phyloP scores from a whole-genome alignment of 108 stramenopile genomes.

The Parietichytrium sp. region DNA sequence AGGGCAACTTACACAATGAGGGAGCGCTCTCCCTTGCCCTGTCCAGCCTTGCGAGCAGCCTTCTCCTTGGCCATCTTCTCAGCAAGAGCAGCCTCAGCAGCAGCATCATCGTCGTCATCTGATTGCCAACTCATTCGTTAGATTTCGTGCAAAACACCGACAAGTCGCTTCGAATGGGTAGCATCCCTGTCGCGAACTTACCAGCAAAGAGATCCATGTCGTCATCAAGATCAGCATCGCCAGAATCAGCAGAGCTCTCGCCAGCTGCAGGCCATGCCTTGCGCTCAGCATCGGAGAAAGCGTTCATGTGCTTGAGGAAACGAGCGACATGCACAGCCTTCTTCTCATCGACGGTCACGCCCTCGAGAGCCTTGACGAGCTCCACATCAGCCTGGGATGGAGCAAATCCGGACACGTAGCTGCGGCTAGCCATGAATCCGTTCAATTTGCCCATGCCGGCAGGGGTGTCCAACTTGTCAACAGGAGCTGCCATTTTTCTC shows the following conservation, averaged over 20 bases:
- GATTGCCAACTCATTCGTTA: too few relatives aligned
- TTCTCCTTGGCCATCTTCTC: constrained; percentile 36
- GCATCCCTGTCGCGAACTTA: too few relatives aligned
- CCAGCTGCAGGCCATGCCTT: not conserved
- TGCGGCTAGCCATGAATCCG: constrained; percentile 30
- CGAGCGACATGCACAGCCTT: constrained; percentile 36
- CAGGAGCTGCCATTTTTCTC: not conserved
- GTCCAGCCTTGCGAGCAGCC: constrained; percentile 31
- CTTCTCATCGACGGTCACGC: not conserved
- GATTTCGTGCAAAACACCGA: too few relatives aligned
- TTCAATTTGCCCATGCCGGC: constrained; percentile 39
- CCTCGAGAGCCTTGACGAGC: constrained; percentile 40
- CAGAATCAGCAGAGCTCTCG: not conserved
- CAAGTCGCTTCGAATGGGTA: too few relatives aligned
- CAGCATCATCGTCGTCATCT: not conserved
- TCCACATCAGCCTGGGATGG: constrained; percentile 32
- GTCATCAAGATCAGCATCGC: not conserved
- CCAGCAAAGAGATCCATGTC: not conserved
- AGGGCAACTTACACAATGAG: too few relatives aligned
- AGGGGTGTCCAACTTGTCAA: not conserved
- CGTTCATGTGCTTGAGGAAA: constrained; percentile 40
- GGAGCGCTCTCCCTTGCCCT: constrained; percentile 50
- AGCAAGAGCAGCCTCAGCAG: constrained; percentile 4
- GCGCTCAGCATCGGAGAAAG: not conserved
- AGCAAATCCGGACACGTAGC: constrained; percentile 28